These are phyloP conservation scores for Cladophialophora immunda DNA, from an alignment of 2,329 filamentous ascomycete genomes.

Conservation along the genomic window DNA sequence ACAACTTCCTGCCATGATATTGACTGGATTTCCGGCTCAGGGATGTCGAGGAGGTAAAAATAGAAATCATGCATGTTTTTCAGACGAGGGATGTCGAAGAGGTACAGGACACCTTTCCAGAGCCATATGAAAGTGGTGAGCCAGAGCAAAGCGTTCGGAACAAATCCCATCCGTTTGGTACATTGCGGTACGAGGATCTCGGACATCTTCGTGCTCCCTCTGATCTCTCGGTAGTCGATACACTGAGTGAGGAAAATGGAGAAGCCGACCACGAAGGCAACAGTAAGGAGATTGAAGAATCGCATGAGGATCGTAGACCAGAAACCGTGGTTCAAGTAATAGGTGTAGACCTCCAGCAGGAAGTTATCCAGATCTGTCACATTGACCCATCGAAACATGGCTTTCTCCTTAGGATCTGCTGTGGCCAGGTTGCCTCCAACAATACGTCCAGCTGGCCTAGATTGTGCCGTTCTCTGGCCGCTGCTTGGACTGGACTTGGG, in stretches of 20 bases:
- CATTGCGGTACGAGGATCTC: slow-evolving; percentile 77
- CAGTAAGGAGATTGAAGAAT: slow-evolving; percentile 77
- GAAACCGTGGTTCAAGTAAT: slow-evolving; percentile 82
- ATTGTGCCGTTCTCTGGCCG: slow-evolving; percentile 39
- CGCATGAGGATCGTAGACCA: slow-evolving; percentile 83
- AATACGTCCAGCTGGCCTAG: slow-evolving; percentile 36
- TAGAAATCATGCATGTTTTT: slow-evolving; percentile 86
- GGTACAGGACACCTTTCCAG: slow-evolving; percentile 77
- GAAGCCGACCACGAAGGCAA: slow-evolving; percentile 82
- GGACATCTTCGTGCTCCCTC: slow-evolving; percentile 63
- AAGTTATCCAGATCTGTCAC: slow-evolving; percentile 89
- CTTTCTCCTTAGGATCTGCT: slow-evolving; percentile 74
- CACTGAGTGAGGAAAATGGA: slow-evolving; percentile 86
- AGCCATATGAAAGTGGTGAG: slow-evolving; percentile 86
- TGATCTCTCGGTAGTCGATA: slow-evolving; percentile 78
- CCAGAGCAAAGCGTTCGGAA: slow-evolving; percentile 83
- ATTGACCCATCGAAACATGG: slow-evolving; percentile 93
- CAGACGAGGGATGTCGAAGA: slow-evolving; percentile 77
- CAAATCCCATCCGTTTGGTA: slow-evolving; percentile 74
- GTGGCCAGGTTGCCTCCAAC: slow-evolving; percentile 47
- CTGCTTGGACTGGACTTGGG: slow-evolving; percentile 38
- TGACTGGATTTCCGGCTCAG: slow-evolving; percentile 87
- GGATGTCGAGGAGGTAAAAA: slow-evolving; percentile 80
- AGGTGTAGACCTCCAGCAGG: slow-evolving; percentile 84
- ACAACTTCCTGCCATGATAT: slow-evolving; percentile 95